Percentiles rank a stretch among this genome's conserved stretches.
phyloP scores from a whole-genome alignment of 768 basidiomycete species.

The Leccinum ochraceum region DNA sequence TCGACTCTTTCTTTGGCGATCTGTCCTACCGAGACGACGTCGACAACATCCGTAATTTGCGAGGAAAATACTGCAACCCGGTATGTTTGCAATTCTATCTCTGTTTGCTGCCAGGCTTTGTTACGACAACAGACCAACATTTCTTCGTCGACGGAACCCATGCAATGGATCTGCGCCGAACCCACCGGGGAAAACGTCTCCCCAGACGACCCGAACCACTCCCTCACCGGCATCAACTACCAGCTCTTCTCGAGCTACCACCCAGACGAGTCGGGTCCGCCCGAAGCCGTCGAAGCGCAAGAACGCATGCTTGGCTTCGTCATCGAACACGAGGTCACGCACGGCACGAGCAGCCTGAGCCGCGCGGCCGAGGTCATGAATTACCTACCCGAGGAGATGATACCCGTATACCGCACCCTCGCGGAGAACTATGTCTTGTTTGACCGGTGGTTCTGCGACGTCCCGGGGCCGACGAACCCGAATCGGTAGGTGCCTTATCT shows the following conservation, averaged over 20 bases:
- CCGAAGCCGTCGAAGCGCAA: background rate
- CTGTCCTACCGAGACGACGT: constrained; percentile 28
- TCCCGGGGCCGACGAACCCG: constrained; percentile 29
- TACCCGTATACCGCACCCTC: constrained; percentile 26
- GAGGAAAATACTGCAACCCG: constrained; percentile 23
- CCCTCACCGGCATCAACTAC: constrained; percentile 25
- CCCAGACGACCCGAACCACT: constrained; percentile 29
- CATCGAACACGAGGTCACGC: constrained; percentile 20
- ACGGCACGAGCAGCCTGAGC: constrained; percentile 8
- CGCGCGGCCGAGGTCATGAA: constrained; percentile 22
- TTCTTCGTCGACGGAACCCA: constrained; percentile 7
- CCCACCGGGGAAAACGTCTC: constrained; percentile 20
- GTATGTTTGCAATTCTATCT: constrained; percentile 8
- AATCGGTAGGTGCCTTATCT: constrained; percentile 17
- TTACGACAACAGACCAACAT: constrained; percentile 12
- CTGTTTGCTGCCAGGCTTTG: background rate
- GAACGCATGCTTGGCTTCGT: constrained; percentile 28
- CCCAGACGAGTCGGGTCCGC: constrained; percentile 17
- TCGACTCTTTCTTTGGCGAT: constrained; percentile 29
- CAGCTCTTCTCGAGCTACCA: constrained; percentile 25
- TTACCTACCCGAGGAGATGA: constrained; percentile 25
- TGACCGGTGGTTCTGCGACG: constrained; percentile 28
- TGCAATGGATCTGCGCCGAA: constrained; percentile 19
- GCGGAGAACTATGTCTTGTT: constrained; percentile 28
- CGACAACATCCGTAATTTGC: constrained; percentile 25